phyloP scores from a whole-genome alignment of 2,329 filamentous ascomycete genomes.

The Talaromyces sp. region DNA sequence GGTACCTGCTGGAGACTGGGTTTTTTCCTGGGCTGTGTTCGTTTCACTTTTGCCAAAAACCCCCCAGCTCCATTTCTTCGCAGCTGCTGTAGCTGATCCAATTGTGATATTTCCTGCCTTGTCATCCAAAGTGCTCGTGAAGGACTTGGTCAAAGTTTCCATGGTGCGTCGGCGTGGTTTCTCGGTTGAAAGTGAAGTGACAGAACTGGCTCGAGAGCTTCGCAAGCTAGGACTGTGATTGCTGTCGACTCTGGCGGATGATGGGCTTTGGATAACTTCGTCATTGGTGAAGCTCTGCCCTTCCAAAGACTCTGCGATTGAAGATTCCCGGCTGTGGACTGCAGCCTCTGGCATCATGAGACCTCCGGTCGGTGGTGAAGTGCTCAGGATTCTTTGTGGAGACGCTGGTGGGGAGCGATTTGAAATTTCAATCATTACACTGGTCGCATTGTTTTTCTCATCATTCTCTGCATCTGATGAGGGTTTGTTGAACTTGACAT shows the following conservation, averaged over 20 bases:
- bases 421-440: conserved; percentile 70
- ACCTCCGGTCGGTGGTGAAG: conserved; percentile 45
- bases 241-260: conserved; percentile 31
- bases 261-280: conserved; percentile 28
- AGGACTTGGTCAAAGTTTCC: conserved; percentile 31
- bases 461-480: conserved; percentile 59
- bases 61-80: conserved; percentile 63
- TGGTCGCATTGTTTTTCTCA: conserved; percentile 62
- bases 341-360: conserved; percentile 39
- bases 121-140: conserved; percentile 37
- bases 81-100: conserved; percentile 57
- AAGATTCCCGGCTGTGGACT: conserved; percentile 50
- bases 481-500: conserved; percentile 66
- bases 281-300: conserved; percentile 22
- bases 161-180: conserved; percentile 33
- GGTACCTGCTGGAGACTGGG: conserved; percentile 41
- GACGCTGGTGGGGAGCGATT: conserved; percentile 61
- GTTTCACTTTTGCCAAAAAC: conserved; percentile 50
- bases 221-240: conserved; percentile 25
- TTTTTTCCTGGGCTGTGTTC: conserved; percentile 45
- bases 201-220: conserved; percentile 27
- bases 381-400: conserved; percentile 52
- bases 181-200: conserved; percentile 30
- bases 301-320: conserved; percentile 52
- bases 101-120: conserved; percentile 47